A percentile compares a stretch with the other conserved stretches of the same genome.
phyloP scores from a whole-genome alignment of 306 rosid species.

The Vigna reflexopilosa region DNA sequence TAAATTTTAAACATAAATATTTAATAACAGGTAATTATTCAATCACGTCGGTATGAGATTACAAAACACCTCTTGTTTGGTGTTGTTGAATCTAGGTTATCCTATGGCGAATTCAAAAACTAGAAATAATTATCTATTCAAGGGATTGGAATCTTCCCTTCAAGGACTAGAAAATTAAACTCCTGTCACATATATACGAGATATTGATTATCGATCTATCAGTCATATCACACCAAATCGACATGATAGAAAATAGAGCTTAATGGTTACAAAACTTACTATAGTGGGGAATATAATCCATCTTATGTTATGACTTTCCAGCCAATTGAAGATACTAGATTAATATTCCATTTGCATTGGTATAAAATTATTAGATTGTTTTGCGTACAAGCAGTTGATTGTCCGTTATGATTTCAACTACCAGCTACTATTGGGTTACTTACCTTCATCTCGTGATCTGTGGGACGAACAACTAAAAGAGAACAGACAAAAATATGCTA shows the following conservation, averaged over 20 bases:
- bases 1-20: no score
- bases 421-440: slow-evolving; percentile 83
- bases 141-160: no score
- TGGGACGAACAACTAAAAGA: slow-evolving; percentile 71
- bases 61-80: neutral
- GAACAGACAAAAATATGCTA: slow-evolving; percentile 64
- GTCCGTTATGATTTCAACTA: slow-evolving; percentile 49
- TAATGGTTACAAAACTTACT: neutral
- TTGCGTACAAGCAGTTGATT: slow-evolving; percentile 47
- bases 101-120: no score
- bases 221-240: no score
- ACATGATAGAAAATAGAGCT: neutral
- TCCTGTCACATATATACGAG: no score
- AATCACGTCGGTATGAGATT: neutral
- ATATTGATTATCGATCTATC: no score
- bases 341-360: slow-evolving; percentile 18
- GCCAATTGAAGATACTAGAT: neutral
- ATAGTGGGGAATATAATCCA: neutral
- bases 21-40: neutral
- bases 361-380: slow-evolving; percentile 31
- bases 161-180: no score
- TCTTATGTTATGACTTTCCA: slow-evolving; percentile 3
- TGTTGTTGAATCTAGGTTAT: neutral
- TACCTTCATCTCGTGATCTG: slow-evolving; percentile 68
- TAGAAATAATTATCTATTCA: no score